Evolutionary conservation across 768 basidiomycete species (phyloP), one percentile per base, ranked within the genome.

Genomic region (Leucocoprinus leucothites): DNA sequence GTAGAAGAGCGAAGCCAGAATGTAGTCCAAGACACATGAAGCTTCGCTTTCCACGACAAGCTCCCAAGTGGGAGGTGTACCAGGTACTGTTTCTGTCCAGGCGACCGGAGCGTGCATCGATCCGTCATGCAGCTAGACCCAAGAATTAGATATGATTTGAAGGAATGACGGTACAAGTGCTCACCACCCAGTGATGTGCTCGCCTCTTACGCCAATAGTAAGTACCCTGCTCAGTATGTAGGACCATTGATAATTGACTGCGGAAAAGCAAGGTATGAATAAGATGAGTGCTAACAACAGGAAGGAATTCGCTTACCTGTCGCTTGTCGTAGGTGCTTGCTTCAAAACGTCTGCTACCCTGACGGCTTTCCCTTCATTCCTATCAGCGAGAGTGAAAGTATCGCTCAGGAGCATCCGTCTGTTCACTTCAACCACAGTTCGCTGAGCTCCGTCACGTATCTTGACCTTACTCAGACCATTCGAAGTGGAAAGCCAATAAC

Each of bases 401-500:
- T 55, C 53, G n/a, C 19, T 31, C 25, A 41, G 34, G 9, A 55
- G 2, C 24, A 25, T 42, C 53, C 47, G n/a, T 3, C 44, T 9
- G 1, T 55, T 28, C 1, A 55, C 53, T 13, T 48, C 46, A 1
- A 18, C 46, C 2, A 55, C 21, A 9, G 21, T n/a, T 3, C 28
- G 45, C 21, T 16, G 36, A n/a, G 45, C 18, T 3, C 16, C 16
- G 21, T 55, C 45, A 18, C 36, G 36, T 21, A 55, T 55, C 38
- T 55, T 55, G 36, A 55, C 46, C 25, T 55, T 48, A 6, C 46
- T 48, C 38, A 48, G n/a, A 7, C 53, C 53, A 16, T 48, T 11
- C 3, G 46, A 48, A 21, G 38, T 55, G n/a, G 53, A 18, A 31
- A 55, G 53, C 22, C 47, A 48, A 24, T 48, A 55, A 25, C 38